Evolutionary conservation across 2,329 filamentous ascomycete genomes (phyloP).

Genomic region (Drechslerella dactyloides): DNA sequence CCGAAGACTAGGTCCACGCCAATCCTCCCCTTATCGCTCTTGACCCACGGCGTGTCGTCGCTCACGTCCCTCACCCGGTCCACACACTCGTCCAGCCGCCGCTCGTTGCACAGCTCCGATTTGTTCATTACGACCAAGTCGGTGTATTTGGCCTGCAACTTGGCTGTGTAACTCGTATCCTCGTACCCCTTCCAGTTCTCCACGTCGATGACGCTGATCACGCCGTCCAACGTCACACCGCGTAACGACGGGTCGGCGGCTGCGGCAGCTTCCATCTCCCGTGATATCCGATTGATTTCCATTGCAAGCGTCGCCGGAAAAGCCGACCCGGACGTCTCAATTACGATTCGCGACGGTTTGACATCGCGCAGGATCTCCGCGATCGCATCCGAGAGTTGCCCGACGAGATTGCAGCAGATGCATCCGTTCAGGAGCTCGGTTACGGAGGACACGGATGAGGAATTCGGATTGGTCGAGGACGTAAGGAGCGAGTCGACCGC

Average conservation of each 20-base stretch:
- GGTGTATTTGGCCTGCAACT: slow-evolving; percentile 85
- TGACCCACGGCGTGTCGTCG: slow-evolving; percentile 76
- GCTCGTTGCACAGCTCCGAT: slow-evolving; percentile 79
- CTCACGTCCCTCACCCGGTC: slow-evolving; percentile 73
- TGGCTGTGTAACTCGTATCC: slow-evolving; percentile 86
- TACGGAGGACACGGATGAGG: slow-evolving; percentile 82
- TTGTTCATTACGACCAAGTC: slow-evolving; percentile 93
- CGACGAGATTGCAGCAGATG: slow-evolving; percentile 98
- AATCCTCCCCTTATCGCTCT: slow-evolving; percentile 80
- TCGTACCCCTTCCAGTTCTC: slow-evolving; percentile 96
- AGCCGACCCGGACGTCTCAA: slow-evolving; percentile 89
- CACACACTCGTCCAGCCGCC: slow-evolving; percentile 70
- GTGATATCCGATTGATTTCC: slow-evolving; percentile 80
- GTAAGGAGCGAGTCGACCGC: slow-evolving; percentile 93
- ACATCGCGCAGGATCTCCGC: slow-evolving; percentile 68
- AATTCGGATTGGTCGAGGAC: slow-evolving; percentile 59
- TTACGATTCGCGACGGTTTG: slow-evolving; percentile 80
- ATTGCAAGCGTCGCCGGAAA: slow-evolving; percentile 88
- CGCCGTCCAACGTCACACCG: slow-evolving; percentile 79
- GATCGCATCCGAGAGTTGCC: slow-evolving; percentile 82
- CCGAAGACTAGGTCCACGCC: slow-evolving; percentile 82
- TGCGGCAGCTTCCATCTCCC: slow-evolving; percentile 65
- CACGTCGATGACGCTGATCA: slow-evolving; percentile 87
- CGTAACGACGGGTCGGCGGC: slow-evolving; percentile 56
- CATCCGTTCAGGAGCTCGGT: slow-evolving; percentile 87